phyloP scores from a whole-genome alignment of 345 rosid genomes.

The Melastoma malabathricum region DNA sequence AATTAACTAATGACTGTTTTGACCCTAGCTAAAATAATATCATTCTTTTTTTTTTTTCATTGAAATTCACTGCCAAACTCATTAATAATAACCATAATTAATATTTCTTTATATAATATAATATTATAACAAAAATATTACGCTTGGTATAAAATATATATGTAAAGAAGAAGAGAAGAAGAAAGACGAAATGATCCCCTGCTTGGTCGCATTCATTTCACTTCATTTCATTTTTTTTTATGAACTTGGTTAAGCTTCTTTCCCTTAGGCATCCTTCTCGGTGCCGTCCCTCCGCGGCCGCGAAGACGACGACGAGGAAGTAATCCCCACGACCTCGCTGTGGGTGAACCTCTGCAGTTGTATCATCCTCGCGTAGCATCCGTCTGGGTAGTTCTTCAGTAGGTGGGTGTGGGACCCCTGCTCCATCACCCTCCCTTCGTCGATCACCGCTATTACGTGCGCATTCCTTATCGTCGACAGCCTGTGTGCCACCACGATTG shows the following conservation, averaged over 20 bases:
- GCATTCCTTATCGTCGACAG: constrained; percentile 85
- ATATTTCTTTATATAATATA: no score
- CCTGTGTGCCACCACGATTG: constrained; percentile 82
- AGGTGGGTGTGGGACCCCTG: constrained; percentile 89
- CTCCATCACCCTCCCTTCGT: constrained; percentile 88
- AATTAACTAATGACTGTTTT: no score
- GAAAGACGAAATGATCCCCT: no score
- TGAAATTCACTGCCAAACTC: no score
- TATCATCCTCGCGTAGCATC: constrained; percentile 81
- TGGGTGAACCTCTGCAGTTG: constrained; percentile 90
- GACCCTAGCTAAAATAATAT: no score
- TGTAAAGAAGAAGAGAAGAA: no score
- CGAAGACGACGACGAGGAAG: constrained; percentile 71
- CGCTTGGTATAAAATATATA: no score
- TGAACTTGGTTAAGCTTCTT: background rate
- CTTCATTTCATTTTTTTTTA: no score
- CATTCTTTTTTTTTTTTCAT: no score
- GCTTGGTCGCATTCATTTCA: no score
- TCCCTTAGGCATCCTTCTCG: constrained; percentile 24
- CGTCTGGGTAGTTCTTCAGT: constrained; percentile 72
- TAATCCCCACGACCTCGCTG: constrained; percentile 72
- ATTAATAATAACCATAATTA: no score
- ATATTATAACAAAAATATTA: no score
- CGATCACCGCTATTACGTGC: constrained; percentile 71
- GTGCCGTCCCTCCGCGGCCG: constrained; percentile 49